Evolutionary conservation across 305 asterid genomes (phyloP).

Genomic region (Fraxinus latifolia): DNA sequence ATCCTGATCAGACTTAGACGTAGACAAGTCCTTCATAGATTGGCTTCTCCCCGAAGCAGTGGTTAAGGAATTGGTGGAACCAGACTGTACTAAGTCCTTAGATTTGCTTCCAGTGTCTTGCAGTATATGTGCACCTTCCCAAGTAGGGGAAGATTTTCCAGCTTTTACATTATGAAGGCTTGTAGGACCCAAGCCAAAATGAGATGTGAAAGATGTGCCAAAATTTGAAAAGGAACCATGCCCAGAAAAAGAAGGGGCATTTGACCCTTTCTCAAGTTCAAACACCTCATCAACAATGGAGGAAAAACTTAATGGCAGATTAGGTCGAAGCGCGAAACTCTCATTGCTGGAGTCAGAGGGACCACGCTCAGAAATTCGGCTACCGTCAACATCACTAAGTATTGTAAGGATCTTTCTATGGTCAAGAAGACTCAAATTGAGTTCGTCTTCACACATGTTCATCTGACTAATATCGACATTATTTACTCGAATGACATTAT

Average conservation of each 20-base stretch:
- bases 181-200: conserved; percentile 48
- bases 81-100: conserved; percentile 58
- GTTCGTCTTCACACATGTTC: conserved; percentile 76
- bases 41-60: conserved; percentile 51
- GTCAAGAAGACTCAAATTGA: conserved; percentile 77
- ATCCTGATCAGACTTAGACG: conserved; percentile 91
- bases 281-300: conserved; percentile 92
- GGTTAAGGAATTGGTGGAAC: conserved; percentile 53
- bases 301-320: conserved; percentile 53
- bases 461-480: conserved; percentile 70
- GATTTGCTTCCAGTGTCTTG: conserved; percentile 42
- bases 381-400: conserved; percentile 37
- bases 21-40: conserved; percentile 48
- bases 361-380: conserved; percentile 49
- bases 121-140: conserved; percentile 56
- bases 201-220: conserved; percentile 52
- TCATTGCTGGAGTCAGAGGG: conserved; percentile 45
- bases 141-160: conserved; percentile 57
- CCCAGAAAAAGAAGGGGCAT: conserved; percentile 35
- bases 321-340: conserved; percentile 46
- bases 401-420: conserved; percentile 43
- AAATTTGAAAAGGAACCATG: conserved; percentile 48
- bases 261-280: conserved; percentile 84
- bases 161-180: conserved; percentile 45
- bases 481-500: conserved; percentile 61